phyloP scores from a whole-genome alignment of 179 eudicot species.

The Beta macrorhiza region DNA sequence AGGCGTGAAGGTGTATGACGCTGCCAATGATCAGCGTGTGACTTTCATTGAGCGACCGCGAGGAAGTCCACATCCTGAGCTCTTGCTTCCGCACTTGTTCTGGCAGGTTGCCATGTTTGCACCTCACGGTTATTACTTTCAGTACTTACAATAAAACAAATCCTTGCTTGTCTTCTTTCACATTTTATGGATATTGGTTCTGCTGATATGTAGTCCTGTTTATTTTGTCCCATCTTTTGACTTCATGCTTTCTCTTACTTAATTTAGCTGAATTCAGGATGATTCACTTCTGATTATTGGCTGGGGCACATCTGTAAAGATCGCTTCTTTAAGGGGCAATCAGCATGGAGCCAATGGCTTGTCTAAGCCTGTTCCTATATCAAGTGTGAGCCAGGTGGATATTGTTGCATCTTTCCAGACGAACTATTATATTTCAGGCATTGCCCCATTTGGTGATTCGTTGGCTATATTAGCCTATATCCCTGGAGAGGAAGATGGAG shows the following conservation, averaged over 20 bases:
- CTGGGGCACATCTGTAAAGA: slow-evolving; percentile 95
- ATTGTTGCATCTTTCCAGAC: slow-evolving; percentile 95
- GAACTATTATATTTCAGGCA: slow-evolving; percentile 85
- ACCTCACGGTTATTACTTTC: background rate
- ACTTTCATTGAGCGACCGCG: slow-evolving; percentile 93
- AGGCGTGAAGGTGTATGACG: slow-evolving; percentile 92
- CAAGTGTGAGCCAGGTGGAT: slow-evolving; percentile 71
- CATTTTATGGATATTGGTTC: background rate
- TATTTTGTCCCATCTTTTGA: slow-evolving; percentile 19
- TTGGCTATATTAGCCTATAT: slow-evolving; percentile 91
- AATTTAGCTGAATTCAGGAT: slow-evolving; percentile 57
- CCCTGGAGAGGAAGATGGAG: slow-evolving; percentile 81
- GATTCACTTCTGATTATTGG: slow-evolving; percentile 88
- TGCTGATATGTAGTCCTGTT: background rate
- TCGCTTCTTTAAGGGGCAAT: slow-evolving; percentile 64
- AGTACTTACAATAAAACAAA: background rate
- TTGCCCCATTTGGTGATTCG: slow-evolving; percentile 94
- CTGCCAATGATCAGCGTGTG: slow-evolving; percentile 75
- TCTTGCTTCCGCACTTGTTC: slow-evolving; percentile 89
- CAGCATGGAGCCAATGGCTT: slow-evolving; percentile 60
- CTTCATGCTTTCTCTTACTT: slow-evolving; percentile 26
- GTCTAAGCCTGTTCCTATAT: slow-evolving; percentile 46
- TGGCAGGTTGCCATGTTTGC: slow-evolving; percentile 88
- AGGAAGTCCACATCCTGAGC: slow-evolving; percentile 93
- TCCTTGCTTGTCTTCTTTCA: background rate